These are phyloP conservation scores for Emericellopsis atlantica DNA, from an alignment of 2,329 filamentous ascomycete species.

Conservation along the genomic window DNA sequence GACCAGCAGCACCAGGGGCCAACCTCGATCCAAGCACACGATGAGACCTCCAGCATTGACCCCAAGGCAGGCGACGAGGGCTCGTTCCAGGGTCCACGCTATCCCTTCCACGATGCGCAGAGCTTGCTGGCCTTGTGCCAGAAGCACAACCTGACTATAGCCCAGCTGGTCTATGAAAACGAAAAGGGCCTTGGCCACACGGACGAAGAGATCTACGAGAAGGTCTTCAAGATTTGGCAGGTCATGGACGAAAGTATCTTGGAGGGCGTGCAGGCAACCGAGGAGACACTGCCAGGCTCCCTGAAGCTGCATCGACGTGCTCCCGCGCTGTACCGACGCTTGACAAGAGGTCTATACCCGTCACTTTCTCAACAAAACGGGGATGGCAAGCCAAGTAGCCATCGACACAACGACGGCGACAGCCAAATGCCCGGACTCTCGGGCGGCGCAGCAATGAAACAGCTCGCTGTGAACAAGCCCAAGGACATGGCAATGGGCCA, in stretches of 20 bases:
- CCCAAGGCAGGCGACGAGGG: slow-evolving; percentile 6
- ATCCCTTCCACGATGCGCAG: slow-evolving; percentile 31
- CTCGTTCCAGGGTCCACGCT: slow-evolving; percentile 20
- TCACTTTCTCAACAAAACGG: slow-evolving; percentile 12
- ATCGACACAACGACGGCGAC: background rate
- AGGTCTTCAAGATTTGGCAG: slow-evolving; percentile 34
- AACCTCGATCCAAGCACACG: background rate
- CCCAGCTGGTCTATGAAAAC: slow-evolving; percentile 37
- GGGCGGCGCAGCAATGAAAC: background rate
- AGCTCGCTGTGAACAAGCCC: background rate
- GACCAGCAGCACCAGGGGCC: no score
- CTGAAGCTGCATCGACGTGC: slow-evolving; percentile 33
- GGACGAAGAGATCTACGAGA: slow-evolving; percentile 33
- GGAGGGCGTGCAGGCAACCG: slow-evolving; percentile 31
- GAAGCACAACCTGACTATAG: slow-evolving; percentile 37
- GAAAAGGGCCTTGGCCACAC: slow-evolving; percentile 37
- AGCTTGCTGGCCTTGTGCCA: slow-evolving; percentile 32
- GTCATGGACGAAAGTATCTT: slow-evolving; percentile 39
- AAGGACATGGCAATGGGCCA: background rate
- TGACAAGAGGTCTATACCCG: slow-evolving; percentile 32
- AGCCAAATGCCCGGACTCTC: background rate
- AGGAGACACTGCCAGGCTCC: slow-evolving; percentile 29
- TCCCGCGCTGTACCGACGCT: slow-evolving; percentile 27
- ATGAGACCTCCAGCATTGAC: slow-evolving; percentile 6
- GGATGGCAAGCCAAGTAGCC: background rate